These are phyloP conservation scores for Jatropha podagrica DNA, from an alignment of 441 rosid genomes.

Conservation along the genomic window DNA sequence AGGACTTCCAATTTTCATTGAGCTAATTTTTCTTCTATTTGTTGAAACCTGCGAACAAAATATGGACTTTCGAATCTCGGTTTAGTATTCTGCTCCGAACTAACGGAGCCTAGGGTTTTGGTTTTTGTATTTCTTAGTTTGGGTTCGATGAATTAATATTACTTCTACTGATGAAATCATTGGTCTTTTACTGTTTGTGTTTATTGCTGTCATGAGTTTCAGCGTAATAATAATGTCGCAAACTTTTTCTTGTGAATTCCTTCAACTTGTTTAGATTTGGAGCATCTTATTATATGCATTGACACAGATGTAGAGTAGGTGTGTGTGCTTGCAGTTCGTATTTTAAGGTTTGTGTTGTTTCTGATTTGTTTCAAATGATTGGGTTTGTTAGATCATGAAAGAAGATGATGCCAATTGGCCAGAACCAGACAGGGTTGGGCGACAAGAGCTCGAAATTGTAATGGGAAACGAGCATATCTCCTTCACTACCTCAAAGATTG, in stretches of 20 bases:
- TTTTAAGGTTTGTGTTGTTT: neutral
- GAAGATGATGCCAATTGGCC: conserved; percentile 98
- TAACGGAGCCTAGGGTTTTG: neutral
- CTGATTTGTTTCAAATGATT: neutral
- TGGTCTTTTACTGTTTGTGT: neutral
- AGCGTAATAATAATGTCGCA: neutral
- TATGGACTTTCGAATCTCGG: neutral
- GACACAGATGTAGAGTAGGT: neutral
- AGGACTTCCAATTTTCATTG: neutral
- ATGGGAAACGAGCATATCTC: conserved; percentile 97
- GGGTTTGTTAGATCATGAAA: conserved; percentile 68
- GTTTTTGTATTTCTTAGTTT: neutral
- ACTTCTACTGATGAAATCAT: too few species aligned
- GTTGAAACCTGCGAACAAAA: neutral
- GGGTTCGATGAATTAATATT: neutral
- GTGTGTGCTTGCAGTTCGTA: neutral
- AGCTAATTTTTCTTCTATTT: neutral
- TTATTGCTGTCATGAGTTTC: neutral
- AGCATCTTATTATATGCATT: too few species aligned
- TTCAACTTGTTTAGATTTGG: too few species aligned
- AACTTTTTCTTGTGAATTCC: too few species aligned
- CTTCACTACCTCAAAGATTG: conserved; percentile 92
- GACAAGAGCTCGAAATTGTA: conserved; percentile 94
- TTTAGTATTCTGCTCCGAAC: neutral
- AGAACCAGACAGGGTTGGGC: conserved; percentile 88